These are phyloP conservation scores for Grigorovia yakushimaensis DNA, from an alignment of 805 yeast genomes.

Conservation along the genomic window DNA sequence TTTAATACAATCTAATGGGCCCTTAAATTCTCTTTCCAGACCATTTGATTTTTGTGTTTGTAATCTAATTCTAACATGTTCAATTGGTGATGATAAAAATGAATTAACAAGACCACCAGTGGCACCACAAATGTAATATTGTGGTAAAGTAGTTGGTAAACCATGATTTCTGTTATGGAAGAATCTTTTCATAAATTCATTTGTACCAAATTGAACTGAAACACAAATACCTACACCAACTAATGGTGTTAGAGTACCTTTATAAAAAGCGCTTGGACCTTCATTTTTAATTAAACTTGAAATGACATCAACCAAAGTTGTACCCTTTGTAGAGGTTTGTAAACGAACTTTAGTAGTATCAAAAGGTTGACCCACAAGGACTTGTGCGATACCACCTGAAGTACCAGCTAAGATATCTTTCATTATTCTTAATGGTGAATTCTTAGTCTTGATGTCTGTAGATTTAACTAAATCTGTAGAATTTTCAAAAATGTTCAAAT, in stretches of 20 bases:
- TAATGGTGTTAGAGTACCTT: constrained; percentile 90
- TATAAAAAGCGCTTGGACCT: constrained; percentile 79
- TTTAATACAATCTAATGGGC: constrained; percentile 36
- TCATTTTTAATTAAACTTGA: constrained; percentile 62
- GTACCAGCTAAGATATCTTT: constrained; percentile 89
- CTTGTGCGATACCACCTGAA: constrained; percentile 93
- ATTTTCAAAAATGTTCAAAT: constrained; percentile 5
- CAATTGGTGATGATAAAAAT: constrained; percentile 85
- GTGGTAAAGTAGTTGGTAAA: constrained; percentile 38
- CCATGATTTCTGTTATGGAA: constrained; percentile 33
- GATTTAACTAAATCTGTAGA: constrained; percentile 1
- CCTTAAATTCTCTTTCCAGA: constrained; percentile 43
- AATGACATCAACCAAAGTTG: constrained; percentile 63
- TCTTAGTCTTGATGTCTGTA: neutral
- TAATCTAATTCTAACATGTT: constrained; percentile 85
- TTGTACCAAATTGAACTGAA: constrained; percentile 89
- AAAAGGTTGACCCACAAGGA: constrained; percentile 90
- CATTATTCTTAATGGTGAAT: constrained; percentile 14
- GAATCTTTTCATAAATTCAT: constrained; percentile 84
- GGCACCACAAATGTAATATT: constrained; percentile 75
- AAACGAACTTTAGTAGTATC: constrained; percentile 90
- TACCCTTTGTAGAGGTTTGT: constrained; percentile 77
- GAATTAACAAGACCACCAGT: constrained; percentile 93
- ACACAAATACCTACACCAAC: constrained; percentile 98
- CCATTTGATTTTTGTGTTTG: constrained; percentile 59